Evolutionary conservation across 805 yeast species (phyloP).

Genomic region (Lachancea sp.): DNA sequence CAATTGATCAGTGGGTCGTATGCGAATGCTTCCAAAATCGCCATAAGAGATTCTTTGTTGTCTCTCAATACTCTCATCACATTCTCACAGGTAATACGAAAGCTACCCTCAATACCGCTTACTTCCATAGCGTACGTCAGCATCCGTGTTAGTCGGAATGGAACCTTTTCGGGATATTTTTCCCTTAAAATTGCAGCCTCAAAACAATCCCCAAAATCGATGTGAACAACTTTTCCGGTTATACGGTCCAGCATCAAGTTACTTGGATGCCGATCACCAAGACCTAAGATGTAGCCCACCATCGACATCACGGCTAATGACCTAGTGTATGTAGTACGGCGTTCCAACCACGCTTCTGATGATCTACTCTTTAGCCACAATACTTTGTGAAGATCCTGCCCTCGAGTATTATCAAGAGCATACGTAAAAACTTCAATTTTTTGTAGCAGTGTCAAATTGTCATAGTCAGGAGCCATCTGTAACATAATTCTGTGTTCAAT

Average conservation of each 20-base stretch:
- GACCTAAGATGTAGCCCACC: slow-evolving; percentile 94
- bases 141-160: slow-evolving; percentile 95
- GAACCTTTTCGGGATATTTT: slow-evolving; percentile 96
- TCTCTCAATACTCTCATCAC: slow-evolving; percentile 93
- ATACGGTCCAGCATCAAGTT: slow-evolving; percentile 90
- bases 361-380: slow-evolving; percentile 94
- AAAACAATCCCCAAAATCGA: slow-evolving; percentile 98
- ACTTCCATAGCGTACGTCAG: slow-evolving; percentile 98
- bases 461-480: slow-evolving; percentile 96
- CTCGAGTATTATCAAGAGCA: slow-evolving; percentile 90
- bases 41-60: slow-evolving; percentile 94
- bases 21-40: slow-evolving; percentile 95
- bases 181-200: slow-evolving; percentile 96
- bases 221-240: slow-evolving; percentile 93
- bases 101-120: slow-evolving; percentile 96
- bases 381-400: slow-evolving; percentile 92
- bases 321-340: slow-evolving; percentile 92
- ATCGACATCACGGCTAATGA: slow-evolving; percentile 98
- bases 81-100: slow-evolving; percentile 92
- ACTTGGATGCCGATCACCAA: slow-evolving; percentile 97
- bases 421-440: slow-evolving; percentile 96
- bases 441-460: slow-evolving; percentile 77
- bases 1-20: slow-evolving; percentile 97
- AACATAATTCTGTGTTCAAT: slow-evolving; percentile 93
- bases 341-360: slow-evolving; percentile 95